Evolutionary conservation across 257 asterid genomes (phyloP), one percentile per base, ranked within the genome.

Genomic region (Solanum raphanifolium): DNA sequence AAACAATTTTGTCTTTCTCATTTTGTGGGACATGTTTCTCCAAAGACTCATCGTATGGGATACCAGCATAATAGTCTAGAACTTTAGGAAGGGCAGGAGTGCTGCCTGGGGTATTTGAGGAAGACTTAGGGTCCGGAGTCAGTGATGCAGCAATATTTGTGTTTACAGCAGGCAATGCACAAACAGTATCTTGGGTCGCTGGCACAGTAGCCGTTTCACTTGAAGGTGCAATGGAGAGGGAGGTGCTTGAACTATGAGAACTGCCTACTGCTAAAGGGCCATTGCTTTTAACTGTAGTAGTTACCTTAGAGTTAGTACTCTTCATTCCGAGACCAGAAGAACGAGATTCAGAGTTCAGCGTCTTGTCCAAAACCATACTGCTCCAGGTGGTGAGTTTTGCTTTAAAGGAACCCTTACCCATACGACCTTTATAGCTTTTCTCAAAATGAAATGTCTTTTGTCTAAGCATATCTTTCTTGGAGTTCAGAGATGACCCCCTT

Each of bases 371-470:
- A 81, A 92, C 95, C 98, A 94, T 92, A 90, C 92, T 92, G 87
- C 94, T 93, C 95, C 95, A 92, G 31, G 96, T 91, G 60, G 96
- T 92, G 16, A 93, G 93, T 86, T 90, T 94, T 43, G 98, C 94
- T 90, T 94, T 94, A 62, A 93, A 91, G 88, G 95, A 90, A 66
- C 98, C 94, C 91, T 94, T 96, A 9, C 95, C 87, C 79, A 90
- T 84, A 27, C 95, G 93, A 9, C 96, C 96, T 90, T 90, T 94
- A 89, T 90, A 91, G 89, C 88, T 92, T 88, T 95, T 95, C 91
- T 94, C 98, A 62, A 91, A 89, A 55, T 91, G 98, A 91, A 91
- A 88, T 9, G 94, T 35, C 92, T 93, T 95, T 87, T 95, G 98
- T 52, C 95, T 94, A 90, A 91, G 94, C 92, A 92, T 85, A 83